Evolutionary conservation across 371 early-diverging fungal species (phyloP).

Genomic region (Mucor mucedo): DNA sequence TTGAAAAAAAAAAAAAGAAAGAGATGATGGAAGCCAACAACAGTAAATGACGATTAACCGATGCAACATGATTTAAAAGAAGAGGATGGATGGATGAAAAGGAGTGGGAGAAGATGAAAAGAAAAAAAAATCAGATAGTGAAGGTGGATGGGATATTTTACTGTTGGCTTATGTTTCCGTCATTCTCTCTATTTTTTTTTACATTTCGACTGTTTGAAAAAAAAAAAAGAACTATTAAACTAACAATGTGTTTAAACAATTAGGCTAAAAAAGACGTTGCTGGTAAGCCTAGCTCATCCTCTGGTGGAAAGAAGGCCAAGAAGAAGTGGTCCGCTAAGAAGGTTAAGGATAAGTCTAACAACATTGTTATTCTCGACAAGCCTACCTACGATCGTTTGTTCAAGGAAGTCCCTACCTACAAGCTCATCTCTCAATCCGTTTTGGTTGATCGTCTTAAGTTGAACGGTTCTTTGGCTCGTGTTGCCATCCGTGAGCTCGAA

Average conservation of each 20-base stretch:
- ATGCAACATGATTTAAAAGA: neutral
- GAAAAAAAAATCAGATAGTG: no score
- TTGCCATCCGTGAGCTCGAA: slow-evolving; percentile 92
- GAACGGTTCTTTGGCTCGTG: slow-evolving; percentile 96
- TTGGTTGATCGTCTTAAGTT: slow-evolving; percentile 97
- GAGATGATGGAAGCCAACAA: neutral
- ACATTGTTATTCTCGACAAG: slow-evolving; percentile 92
- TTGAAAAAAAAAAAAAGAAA: no score
- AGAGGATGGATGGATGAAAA: slow-evolving; percentile 17
- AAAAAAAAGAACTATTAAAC: no score
- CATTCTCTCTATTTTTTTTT: neutral
- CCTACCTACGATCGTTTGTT: slow-evolving; percentile 89
- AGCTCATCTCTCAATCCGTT: slow-evolving; percentile 96
- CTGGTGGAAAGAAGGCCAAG: slow-evolving; percentile 90
- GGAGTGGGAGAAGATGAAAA: neutral
- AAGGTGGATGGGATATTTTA: neutral
- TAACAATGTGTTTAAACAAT: neutral
- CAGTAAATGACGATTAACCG: neutral
- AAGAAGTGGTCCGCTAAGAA: slow-evolving; percentile 98
- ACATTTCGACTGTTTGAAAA: neutral
- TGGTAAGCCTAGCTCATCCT: slow-evolving; percentile 71
- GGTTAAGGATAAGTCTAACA: slow-evolving; percentile 97
- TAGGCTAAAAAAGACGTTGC: slow-evolving; percentile 73
- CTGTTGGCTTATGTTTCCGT: neutral
- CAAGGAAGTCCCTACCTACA: slow-evolving; percentile 99